phyloP scores from a whole-genome alignment of 345 rosid species.

The Gossypioides kirkii region DNA sequence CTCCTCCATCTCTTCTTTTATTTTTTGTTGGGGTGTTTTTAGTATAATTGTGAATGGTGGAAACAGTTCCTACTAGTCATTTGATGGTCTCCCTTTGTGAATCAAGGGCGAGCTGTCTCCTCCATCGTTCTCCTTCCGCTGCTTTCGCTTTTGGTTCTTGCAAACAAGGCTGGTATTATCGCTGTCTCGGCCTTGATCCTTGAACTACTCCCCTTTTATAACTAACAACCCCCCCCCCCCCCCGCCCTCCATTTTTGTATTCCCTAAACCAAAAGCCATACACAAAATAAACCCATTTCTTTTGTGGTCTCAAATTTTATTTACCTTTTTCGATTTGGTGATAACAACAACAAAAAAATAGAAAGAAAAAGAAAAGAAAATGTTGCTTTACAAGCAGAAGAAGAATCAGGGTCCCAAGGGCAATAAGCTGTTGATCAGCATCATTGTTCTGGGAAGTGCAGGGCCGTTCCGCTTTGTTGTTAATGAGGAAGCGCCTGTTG shows the following conservation, averaged over 20 bases:
- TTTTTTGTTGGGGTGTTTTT: neutral
- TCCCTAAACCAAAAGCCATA: too few species aligned
- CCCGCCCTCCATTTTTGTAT: too few species aligned
- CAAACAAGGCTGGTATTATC: conserved; percentile 98
- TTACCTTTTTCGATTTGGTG: neutral
- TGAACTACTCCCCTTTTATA: conserved; percentile 14
- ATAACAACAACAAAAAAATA: neutral
- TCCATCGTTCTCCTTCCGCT: conserved; percentile 36
- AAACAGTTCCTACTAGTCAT: conserved; percentile 45
- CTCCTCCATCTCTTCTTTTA: neutral
- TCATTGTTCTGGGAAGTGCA: conserved; percentile 85
- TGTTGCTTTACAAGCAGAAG: conserved; percentile 86
- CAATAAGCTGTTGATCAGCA: conserved; percentile 64
- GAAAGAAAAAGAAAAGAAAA: conserved; percentile 12
- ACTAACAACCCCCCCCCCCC: neutral
- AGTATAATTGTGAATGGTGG: conserved; percentile 88
- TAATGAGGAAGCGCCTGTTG: conserved; percentile 63
- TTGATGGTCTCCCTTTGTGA: conserved; percentile 81
- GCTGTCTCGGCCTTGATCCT: conserved; percentile 96
- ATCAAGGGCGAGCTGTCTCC: conserved; percentile 74
- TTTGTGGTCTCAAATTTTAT: neutral
- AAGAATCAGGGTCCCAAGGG: conserved; percentile 60
- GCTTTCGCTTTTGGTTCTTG: conserved; percentile 86
- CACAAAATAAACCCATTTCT: too few species aligned
- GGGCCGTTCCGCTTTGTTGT: conserved; percentile 96